Evolutionary conservation across 257 asterid genomes (phyloP).

Genomic region (Cordia subcordata): DNA sequence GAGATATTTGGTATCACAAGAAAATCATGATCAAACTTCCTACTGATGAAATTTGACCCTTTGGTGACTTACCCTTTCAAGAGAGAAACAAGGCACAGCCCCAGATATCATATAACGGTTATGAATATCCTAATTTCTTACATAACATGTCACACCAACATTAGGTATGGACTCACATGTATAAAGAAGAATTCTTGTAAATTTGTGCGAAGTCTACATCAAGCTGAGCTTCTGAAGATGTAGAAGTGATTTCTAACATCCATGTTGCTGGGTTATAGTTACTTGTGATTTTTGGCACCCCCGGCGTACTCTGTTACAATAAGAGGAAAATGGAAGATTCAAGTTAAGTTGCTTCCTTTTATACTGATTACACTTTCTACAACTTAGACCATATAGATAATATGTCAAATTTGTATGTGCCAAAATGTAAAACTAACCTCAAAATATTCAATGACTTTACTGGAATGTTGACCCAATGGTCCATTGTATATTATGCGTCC

Average conservation of each 20-base stretch:
- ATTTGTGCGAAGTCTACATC: conserved; percentile 52
- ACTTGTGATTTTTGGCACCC: conserved; percentile 44
- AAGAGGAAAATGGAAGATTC: too few species aligned
- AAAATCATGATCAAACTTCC: too few species aligned
- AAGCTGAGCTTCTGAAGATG: conserved; percentile 54
- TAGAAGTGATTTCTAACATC: conserved; percentile 57
- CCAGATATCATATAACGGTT: too few species aligned
- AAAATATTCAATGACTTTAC: conserved; percentile 44
- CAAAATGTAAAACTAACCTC: conserved; percentile 37
- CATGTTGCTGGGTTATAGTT: conserved; percentile 64
- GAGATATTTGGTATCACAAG: too few species aligned
- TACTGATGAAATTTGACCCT: too few species aligned
- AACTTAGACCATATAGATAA: neutral
- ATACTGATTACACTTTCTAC: neutral
- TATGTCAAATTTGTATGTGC: neutral
- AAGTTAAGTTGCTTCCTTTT: neutral
- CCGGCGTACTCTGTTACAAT: conserved; percentile 30
- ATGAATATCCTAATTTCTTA: too few species aligned
- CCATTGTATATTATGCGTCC: conserved; percentile 56
- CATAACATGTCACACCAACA: too few species aligned
- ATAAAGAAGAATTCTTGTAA: conserved; percentile 39
- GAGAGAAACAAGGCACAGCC: too few species aligned
- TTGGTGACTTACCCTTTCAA: too few species aligned
- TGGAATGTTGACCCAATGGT: conserved; percentile 51
- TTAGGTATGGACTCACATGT: conserved; percentile 39